Percentiles rank a stretch among this genome's conserved stretches.
Conservation (phyloP, 179 eudicot genomes). For the Amaranthus tricolor region DNA sequence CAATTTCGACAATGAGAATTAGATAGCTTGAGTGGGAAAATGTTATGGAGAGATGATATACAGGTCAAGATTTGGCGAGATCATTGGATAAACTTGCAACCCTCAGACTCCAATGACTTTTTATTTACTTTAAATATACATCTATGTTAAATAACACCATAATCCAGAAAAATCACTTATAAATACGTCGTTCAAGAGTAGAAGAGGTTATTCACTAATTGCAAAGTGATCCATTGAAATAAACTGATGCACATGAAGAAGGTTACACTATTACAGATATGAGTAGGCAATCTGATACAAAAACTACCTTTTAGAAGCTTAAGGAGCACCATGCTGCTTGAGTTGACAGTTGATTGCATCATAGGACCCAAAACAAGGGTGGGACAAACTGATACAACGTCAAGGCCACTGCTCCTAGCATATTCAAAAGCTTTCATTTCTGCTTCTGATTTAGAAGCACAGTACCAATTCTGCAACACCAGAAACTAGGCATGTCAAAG, state of each 20-base stretch:
- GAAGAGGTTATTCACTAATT: not conserved
- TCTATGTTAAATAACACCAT: not conserved
- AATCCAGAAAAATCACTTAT: not conserved
- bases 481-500: not conserved
- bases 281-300: not conserved
- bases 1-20: not conserved
- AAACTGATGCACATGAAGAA: slow-evolving; percentile 2
- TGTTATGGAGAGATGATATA: not conserved
- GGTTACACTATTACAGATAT: not conserved
- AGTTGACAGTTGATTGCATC: slow-evolving; percentile 54
- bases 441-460: slow-evolving; percentile 71
- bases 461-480: slow-evolving; percentile 72
- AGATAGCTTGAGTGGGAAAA: not conserved
- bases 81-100: no score
- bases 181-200: not conserved
- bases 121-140: not conserved
- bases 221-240: not conserved
- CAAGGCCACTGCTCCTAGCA: slow-evolving; percentile 56
- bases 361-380: slow-evolving; percentile 65
- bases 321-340: slow-evolving; percentile 66
- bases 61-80: not conserved
- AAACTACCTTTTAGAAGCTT: slow-evolving; percentile 73
- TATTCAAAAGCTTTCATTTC: slow-evolving; percentile 68
- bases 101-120: not conserved
- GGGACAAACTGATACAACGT: slow-evolving; percentile 71